phyloP scores from a whole-genome alignment of 1,284 basidiomycete species.

The Ganoderma resinaceum region DNA sequence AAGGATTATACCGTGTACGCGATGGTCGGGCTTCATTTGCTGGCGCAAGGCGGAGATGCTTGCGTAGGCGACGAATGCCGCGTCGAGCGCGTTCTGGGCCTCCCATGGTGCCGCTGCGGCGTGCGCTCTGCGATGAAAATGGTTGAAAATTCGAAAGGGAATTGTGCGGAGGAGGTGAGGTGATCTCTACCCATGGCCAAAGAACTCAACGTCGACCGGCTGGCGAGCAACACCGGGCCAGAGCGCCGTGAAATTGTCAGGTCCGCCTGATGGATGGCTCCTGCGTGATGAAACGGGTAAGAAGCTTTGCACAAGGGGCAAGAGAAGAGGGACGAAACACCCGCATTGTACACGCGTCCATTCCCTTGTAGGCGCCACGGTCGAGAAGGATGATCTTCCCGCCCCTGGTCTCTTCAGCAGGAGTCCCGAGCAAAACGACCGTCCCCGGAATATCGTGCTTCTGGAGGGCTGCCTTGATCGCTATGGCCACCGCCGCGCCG shows the following conservation, averaged over 20 bases:
- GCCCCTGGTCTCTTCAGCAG: constrained; percentile 83
- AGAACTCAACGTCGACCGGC: constrained; percentile 66
- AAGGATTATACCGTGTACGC: constrained; percentile 71
- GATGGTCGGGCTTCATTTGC: constrained; percentile 61
- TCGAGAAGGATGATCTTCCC: constrained; percentile 81
- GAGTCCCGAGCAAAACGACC: constrained; percentile 83
- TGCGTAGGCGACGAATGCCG: constrained; percentile 82
- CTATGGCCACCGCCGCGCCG: constrained; percentile 79
- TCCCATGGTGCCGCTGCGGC: constrained; percentile 83
- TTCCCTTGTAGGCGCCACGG: constrained; percentile 74
- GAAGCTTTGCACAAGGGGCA: background rate
- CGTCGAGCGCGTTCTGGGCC: constrained; percentile 86
- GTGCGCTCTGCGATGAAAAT: constrained; percentile 59
- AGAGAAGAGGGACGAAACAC: constrained; percentile 26
- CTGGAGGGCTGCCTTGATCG: constrained; percentile 71
- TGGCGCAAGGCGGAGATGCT: constrained; percentile 78
- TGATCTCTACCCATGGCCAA: constrained; percentile 71
- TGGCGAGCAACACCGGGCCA: constrained; percentile 67
- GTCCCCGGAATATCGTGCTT: constrained; percentile 71
- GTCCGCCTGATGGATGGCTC: constrained; percentile 70
- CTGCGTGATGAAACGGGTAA: constrained; percentile 41
- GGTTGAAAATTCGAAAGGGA: background rate
- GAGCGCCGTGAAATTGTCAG: constrained; percentile 52
- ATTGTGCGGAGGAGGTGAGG: constrained; percentile 11
- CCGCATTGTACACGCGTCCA: constrained; percentile 82